phyloP scores from a whole-genome alignment of 192 early-diverging fungal species.

The Backusella circina region DNA sequence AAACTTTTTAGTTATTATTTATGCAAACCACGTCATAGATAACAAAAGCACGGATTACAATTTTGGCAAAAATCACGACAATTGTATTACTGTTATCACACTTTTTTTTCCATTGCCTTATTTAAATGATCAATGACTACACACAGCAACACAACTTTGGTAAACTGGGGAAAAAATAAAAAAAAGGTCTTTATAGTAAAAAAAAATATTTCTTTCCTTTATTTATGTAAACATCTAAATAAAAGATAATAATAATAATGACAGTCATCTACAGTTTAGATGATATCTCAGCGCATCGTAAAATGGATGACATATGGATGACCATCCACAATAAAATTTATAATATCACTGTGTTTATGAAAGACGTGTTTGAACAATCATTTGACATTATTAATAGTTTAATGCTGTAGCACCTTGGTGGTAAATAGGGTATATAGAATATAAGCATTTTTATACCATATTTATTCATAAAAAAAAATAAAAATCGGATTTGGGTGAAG shows the following conservation, averaged over 20 bases:
- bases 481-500: background rate
- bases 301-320: conserved; percentile 74
- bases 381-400: conserved; percentile 76
- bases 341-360: conserved; percentile 68
- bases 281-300: conserved; percentile 68
- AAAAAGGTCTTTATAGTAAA: too few relatives aligned
- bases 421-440: background rate
- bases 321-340: conserved; percentile 72
- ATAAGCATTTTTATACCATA: background rate
- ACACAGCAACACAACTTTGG: background rate
- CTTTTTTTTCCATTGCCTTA: background rate
- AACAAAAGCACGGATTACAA: background rate
- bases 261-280: conserved; percentile 25
- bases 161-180: too few relatives aligned
- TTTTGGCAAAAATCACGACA: background rate
- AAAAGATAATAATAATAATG: background rate
- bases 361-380: conserved; percentile 42
- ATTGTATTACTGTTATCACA: background rate
- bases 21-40: conserved; percentile 1
- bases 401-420: conserved; percentile 33
- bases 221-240: too few relatives aligned
- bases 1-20: background rate
- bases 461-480: too few relatives aligned
- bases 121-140: background rate
- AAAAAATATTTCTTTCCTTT: background rate